These are phyloP conservation scores for Pyrenula massariospora DNA, from an alignment of 495 filamentous ascomycete species.

Conservation along the genomic window DNA sequence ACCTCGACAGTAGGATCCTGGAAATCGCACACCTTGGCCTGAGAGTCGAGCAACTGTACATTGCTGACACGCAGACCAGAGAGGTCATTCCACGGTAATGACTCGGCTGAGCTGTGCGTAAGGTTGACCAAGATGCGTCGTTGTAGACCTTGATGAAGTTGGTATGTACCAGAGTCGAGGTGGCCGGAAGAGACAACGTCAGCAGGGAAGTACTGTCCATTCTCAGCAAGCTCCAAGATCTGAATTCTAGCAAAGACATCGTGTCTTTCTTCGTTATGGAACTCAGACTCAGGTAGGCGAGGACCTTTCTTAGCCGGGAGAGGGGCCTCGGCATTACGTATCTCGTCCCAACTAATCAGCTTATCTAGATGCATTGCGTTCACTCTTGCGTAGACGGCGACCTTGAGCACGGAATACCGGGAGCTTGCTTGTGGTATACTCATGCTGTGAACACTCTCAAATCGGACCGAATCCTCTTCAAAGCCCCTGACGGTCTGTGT, in stretches of 20 bases:
- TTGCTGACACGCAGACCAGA: conserved; percentile 61
- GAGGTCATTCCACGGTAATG: conserved; percentile 77
- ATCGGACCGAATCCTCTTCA: conserved; percentile 86
- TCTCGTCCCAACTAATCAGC: conserved; percentile 96
- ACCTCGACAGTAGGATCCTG: conserved; percentile 61
- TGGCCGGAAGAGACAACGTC: conserved; percentile 79
- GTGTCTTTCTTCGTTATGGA: conserved; percentile 83
- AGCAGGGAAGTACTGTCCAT: conserved; percentile 81
- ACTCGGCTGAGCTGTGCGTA: conserved; percentile 79
- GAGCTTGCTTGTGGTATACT: conserved; percentile 82
- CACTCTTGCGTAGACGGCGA: conserved; percentile 89
- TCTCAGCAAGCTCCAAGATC: conserved; percentile 81
- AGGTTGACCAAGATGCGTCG: conserved; percentile 76
- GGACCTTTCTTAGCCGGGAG: conserved; percentile 48
- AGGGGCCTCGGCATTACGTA: conserved; percentile 52
- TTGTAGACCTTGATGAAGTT: conserved; percentile 92
- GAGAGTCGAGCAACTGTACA: conserved; percentile 70
- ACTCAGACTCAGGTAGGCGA: conserved; percentile 80
- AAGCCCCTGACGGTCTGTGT: conserved; percentile 93
- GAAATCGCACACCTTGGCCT: conserved; percentile 73
- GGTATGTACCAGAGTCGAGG: conserved; percentile 76
- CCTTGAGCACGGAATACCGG: conserved; percentile 60
- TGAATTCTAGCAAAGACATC: conserved; percentile 83
- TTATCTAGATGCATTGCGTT: conserved; percentile 94
- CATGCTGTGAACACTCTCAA: conserved; percentile 98